Evolutionary conservation across 768 basidiomycete species (phyloP).

Genomic region (Podaxis mareebaensis): DNA sequence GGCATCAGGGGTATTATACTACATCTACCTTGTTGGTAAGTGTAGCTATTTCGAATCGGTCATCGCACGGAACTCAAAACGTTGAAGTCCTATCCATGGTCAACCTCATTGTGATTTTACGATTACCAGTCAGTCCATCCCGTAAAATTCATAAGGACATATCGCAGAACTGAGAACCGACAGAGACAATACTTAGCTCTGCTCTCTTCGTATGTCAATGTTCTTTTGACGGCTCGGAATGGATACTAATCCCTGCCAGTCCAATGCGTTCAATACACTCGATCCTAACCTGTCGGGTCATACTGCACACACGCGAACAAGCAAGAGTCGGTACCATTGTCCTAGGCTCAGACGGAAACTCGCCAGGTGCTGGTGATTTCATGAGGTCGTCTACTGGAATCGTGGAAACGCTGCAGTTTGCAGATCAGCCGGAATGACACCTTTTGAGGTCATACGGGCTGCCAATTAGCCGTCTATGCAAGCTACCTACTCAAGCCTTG

Average conservation of each 20-base stretch:
- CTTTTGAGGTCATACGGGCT: too few relatives aligned
- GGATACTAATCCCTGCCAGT: neutral
- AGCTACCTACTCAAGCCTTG: too few relatives aligned
- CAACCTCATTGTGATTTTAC: neutral
- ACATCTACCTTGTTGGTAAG: slow-evolving; percentile 14
- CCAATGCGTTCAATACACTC: slow-evolving; percentile 13
- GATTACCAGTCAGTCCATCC: neutral
- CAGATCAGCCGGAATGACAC: too few relatives aligned
- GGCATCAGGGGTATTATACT: neutral
- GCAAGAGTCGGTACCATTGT: neutral
- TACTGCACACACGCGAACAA: slow-evolving; percentile 9
- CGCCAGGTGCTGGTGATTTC: too few relatives aligned
- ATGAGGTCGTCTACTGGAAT: too few relatives aligned
- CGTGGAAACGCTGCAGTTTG: too few relatives aligned
- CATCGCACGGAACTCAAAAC: neutral
- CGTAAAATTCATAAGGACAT: neutral
- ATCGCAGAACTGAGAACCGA: neutral
- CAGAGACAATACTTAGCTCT: slow-evolving; percentile 1
- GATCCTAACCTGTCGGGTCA: slow-evolving; percentile 5
- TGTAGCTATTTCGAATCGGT: neutral
- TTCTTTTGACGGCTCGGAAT: neutral
- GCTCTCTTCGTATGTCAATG: neutral
- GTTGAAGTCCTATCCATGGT: neutral
- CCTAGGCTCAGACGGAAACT: neutral
- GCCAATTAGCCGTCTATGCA: too few relatives aligned